Evolutionary conservation across 2,329 filamentous ascomycete genomes (phyloP).

Genomic region (Colletotrichum zoysiae): DNA sequence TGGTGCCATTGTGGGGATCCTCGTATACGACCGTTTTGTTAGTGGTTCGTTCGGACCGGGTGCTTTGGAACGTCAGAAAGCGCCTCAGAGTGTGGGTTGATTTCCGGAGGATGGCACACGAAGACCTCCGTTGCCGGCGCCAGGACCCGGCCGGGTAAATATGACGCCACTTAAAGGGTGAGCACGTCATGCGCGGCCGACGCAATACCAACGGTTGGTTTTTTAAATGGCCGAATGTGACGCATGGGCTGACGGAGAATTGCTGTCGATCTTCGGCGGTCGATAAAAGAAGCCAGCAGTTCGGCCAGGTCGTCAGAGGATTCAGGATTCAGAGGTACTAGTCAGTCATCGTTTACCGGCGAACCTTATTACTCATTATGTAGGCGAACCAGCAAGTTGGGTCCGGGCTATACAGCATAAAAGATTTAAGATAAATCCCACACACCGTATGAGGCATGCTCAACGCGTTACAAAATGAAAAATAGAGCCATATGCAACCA

Average conservation of each 20-base stretch:
- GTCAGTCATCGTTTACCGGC: no score
- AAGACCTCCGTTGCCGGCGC: conserved; percentile 18
- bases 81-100: background rate
- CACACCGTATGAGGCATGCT: background rate
- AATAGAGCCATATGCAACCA: background rate
- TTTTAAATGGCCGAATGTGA: no score
- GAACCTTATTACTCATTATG: no score
- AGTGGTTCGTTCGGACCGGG: accelerated
- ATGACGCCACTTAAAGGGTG: conserved; percentile 17
- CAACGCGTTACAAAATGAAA: background rate
- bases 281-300: no score
- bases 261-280: background rate
- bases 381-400: background rate
- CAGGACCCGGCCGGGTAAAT: background rate
- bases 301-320: no score
- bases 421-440: background rate
- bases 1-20: conserved; percentile 9
- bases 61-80: background rate
- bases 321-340: no score
- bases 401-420: background rate
- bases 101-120: background rate
- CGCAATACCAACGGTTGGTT: background rate
- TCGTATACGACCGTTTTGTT: background rate
- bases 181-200: conserved; percentile 24
- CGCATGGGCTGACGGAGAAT: background rate